Conservation (phyloP, 306 rosid genomes). For the Senna siamea region DNA sequence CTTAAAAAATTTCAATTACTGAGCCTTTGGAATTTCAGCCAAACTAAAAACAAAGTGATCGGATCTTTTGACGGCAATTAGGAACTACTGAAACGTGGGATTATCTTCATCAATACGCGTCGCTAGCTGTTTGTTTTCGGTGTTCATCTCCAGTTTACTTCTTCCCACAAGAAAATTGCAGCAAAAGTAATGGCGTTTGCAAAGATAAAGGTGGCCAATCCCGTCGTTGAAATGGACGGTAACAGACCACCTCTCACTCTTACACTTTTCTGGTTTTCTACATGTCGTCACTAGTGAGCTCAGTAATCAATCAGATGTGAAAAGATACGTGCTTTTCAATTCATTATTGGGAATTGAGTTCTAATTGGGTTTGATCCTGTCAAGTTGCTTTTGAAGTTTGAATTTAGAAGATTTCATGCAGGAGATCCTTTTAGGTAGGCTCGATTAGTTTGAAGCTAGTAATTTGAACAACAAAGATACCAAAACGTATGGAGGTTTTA, state of each 20-base stretch:
- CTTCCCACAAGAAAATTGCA: background rate
- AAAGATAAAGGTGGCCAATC: constrained; percentile 81
- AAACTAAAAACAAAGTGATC: background rate
- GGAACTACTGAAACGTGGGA: background rate
- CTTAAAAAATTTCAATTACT: too few relatives aligned
- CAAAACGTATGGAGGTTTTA: background rate
- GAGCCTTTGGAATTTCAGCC: background rate
- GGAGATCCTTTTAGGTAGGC: background rate
- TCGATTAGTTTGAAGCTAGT: background rate
- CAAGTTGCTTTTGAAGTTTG: background rate
- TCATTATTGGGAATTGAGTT: constrained; percentile 23
- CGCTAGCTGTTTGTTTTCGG: background rate
- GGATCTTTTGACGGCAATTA: background rate
- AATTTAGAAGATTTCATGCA: background rate
- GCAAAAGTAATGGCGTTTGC: constrained; percentile 61
- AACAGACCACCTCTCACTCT: constrained; percentile 9
- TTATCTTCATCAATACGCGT: background rate
- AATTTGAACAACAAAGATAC: background rate
- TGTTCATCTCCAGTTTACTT: background rate
- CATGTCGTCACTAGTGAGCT: constrained; percentile 4
- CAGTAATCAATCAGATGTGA: background rate
- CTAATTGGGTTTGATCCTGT: constrained; percentile 8
- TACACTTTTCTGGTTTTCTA: background rate
- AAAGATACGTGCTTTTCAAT: constrained; percentile 19
- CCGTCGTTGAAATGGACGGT: constrained; percentile 99